Evolutionary conservation across 2,329 filamentous ascomycete species (phyloP), one percentile per base, ranked within the genome.

Genomic region (Neofusicoccum sp.): DNA sequence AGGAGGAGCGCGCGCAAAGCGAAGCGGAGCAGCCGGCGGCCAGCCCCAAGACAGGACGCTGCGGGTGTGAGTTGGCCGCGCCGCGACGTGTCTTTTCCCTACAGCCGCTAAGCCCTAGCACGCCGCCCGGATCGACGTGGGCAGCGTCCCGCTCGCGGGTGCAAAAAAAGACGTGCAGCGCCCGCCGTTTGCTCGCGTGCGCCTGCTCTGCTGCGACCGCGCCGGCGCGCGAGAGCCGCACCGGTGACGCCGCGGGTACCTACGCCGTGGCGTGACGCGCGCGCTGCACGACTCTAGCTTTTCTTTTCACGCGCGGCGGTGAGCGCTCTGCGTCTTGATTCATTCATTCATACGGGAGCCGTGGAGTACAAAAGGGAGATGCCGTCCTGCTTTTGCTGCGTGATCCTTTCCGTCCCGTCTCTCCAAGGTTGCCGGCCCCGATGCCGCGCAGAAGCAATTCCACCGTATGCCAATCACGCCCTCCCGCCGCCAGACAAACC

Each of bases 51-150:
- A 34, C 56, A 59, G 56, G 36, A 41, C 39, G 59, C 39, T 62
- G 49, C 60, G 60, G 8, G 60, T 62, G 41, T 62, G 60, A 62
- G 60, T 33, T 62, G 60, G 60, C 60, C 48, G 48, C 28, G 47
- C 41, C 43, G 44, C 60, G 60, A 62, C 60, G 60, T 62, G 60
- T 56, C 48, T 62, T 48, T 33, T 41, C 60, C 33, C 41, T 22
- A 56, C 52, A 41, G 52, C 22, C 52, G 52, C 52, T 56, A 56
- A 56, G 52, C 54, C 39, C 54, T 58, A 14, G 54, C 29, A 34
- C 14, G 37, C 37, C 14, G 37, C 22, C 54, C 9, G 8, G 54
- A 58, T 58, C 54, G 54, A 58, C 54, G 31, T 45, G 52, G 52
- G 52, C 52, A 56, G 22, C 34, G 52, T 43, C 52, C 52, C 52